Evolutionary conservation across 176 grass and related monocot species (phyloP).

Genomic region (Paspalum notatum): DNA sequence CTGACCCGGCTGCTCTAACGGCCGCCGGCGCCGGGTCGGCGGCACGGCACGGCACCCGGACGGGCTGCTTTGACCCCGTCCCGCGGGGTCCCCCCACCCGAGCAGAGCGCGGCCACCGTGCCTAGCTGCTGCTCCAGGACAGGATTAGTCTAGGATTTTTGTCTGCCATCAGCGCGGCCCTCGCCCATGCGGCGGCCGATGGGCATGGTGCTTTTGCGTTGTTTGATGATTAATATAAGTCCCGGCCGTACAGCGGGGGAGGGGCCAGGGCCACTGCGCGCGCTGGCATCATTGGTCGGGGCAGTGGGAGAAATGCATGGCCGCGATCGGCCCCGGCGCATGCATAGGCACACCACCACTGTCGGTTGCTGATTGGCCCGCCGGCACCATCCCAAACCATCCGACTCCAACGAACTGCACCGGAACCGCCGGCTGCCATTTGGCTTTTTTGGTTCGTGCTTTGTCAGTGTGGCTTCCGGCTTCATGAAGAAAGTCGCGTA

Average conservation of each 20-base stretch:
- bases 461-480: neutral
- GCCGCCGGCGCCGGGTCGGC: neutral
- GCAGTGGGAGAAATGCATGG: neutral
- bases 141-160: neutral
- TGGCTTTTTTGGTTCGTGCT: neutral
- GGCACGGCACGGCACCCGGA: too few species aligned
- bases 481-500: neutral
- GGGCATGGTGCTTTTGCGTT: neutral
- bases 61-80: neutral
- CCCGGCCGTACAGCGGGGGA: neutral
- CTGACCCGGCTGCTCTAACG: too few species aligned
- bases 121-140: too few species aligned
- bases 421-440: too few species aligned
- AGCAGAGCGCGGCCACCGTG: too few species aligned
- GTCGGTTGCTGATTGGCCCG: slow-evolving; percentile 1
- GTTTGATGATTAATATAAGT: neutral
- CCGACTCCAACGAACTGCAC: too few species aligned
- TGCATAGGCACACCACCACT: neutral
- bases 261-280: neutral
- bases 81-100: neutral
- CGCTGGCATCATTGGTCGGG: neutral
- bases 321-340: neutral
- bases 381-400: neutral
- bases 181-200: neutral
- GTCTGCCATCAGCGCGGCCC: neutral